A percentile compares a stretch with the other conserved stretches of the same genome.
These are phyloP conservation scores for Chloranthus sessilifolius DNA, from an alignment of 164 flowering plant species.

Conservation along the genomic window DNA sequence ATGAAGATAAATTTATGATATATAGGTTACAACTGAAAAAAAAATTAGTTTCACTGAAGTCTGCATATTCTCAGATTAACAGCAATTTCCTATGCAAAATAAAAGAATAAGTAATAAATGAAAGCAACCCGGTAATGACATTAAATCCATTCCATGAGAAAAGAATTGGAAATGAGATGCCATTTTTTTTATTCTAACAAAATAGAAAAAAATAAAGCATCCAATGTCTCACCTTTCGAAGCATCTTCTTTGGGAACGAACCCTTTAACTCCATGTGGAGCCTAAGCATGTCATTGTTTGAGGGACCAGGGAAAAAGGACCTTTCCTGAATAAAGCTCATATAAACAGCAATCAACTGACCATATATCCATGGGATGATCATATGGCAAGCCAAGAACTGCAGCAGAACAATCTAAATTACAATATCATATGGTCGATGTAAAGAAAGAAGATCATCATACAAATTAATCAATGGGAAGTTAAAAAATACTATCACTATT, in stretches of 20 bases:
- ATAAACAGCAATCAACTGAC: constrained; percentile 98
- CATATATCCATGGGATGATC: constrained; percentile 99
- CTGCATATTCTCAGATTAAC: too few relatives aligned
- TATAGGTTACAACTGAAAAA: too few relatives aligned
- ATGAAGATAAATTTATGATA: too few relatives aligned
- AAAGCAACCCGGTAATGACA: too few relatives aligned
- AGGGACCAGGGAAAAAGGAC: constrained; percentile 92
- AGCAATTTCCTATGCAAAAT: too few relatives aligned
- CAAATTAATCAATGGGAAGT: too few relatives aligned
- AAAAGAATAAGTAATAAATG: too few relatives aligned
- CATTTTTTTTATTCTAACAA: not conserved
- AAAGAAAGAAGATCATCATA: not conserved
- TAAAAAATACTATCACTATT: too few relatives aligned
- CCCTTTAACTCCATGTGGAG: constrained; percentile 99
- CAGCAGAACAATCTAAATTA: constrained; percentile 16
- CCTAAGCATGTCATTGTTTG: constrained; percentile 98
- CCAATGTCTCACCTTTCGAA: constrained; percentile 57
- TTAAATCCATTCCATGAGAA: too few relatives aligned
- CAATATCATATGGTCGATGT: not conserved
- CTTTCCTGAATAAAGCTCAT: constrained; percentile 89
- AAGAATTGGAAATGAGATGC: too few relatives aligned
- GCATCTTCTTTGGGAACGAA: constrained; percentile 96
- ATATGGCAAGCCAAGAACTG: constrained; percentile 96
- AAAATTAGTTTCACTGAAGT: too few relatives aligned
- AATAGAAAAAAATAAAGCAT: not conserved